Base-by-base conservation (phyloP, 2,329 filamentous ascomycete genomes). In the Plectosphaerella plurivora region DNA sequence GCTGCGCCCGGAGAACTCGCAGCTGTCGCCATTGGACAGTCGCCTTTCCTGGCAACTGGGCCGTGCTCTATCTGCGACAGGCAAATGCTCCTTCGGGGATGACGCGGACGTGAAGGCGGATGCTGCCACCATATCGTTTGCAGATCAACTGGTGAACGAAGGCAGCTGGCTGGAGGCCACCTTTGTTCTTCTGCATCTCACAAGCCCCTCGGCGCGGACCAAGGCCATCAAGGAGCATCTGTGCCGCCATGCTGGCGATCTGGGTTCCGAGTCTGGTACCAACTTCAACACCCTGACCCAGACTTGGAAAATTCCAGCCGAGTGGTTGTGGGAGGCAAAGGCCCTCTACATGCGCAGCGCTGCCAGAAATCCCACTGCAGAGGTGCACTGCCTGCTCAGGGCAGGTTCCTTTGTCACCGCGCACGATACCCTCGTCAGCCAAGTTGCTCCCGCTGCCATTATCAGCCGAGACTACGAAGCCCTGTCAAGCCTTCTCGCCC, bases 281-380 rank as follows among this genome's bases (percentile, higher is more conserved):
- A 77, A 70, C 50, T 90, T 85, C 68, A 73, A 70, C 11, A 77
- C 79, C 14, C 73, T 94, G 20, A 80, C 80, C 0, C 73, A 79
- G 45, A 83, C 82, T 33, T 81, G 92, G 50, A 81, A 83, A 57
- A 82, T 97, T 42, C 91, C 93, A 1, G 70, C 78, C 1, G 68
- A 79, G 4, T 96, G 93, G 91, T 78, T 97, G 49, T 96, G 89
- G 84, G 83, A 90, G 54, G 90, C 94, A 16, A 89, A 92, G 64
- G 92, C 92, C 12, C 77, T 93, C 14, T 87, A 88, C 68, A 91
- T 91, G 70, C 87, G 89, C 55, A 85, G 86, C 53, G 83, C 85
- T 46, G 83, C 81, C 62, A 83, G 84, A 57, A 84, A 92, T 65
- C 78, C 87, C 11, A 79, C 77, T 45, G 75, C 77, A 5, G 90